Base-by-base conservation (phyloP, 805 yeast genomes). In the Wilhelminamyces savonicus region DNA sequence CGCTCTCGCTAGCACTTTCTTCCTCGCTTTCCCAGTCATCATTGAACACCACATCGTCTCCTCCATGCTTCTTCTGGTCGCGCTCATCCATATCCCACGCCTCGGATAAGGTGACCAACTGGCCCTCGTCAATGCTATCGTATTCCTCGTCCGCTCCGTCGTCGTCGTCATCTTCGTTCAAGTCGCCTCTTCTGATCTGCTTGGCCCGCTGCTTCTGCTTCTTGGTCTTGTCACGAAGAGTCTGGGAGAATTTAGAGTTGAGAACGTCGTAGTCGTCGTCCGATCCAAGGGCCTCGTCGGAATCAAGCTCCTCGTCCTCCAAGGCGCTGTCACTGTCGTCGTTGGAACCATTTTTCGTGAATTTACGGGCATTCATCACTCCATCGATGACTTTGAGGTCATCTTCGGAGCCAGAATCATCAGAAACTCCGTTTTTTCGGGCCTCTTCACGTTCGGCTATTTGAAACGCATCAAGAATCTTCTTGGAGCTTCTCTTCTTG, bases 271-370 rank as follows among this genome's bases (percentile, higher is more conserved):
- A 71, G 30, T 77, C 85, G 41, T 82, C 88, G 34, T 73, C 94
- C 0, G 92, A 79, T 1, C 92, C 95, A 35, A 84, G 57, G 0
- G 94, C 95, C 44, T 82, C 95, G 52, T 87, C 96, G 1, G 95
- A 84, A 44, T 81, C 85, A 26, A 82, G 62, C 36, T 82, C 83
- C 46, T 76, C 83, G 44, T 76, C 82, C 27, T 64, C 74, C 39
- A 74, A 61, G 4, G 46, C 55, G 21, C 45, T 52, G 26, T 41
- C 47, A 24, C 37, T 43, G 19, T 42, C 48, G 13, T 36, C 41
- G 15, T 20, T 30, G 21, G 25, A 45, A 13, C 30, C 46, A 12
- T 37, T 39, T 19, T 49, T 50, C 25, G 60, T 37, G 33, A 63
- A 53, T 27, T 45, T 56, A 13, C 66, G 48, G 12, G 70, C 69